Percentiles rank a stretch among this genome's conserved stretches.
Conservation (phyloP, 2,329 filamentous ascomycete genomes). For the Botrytis elliptica region DNA sequence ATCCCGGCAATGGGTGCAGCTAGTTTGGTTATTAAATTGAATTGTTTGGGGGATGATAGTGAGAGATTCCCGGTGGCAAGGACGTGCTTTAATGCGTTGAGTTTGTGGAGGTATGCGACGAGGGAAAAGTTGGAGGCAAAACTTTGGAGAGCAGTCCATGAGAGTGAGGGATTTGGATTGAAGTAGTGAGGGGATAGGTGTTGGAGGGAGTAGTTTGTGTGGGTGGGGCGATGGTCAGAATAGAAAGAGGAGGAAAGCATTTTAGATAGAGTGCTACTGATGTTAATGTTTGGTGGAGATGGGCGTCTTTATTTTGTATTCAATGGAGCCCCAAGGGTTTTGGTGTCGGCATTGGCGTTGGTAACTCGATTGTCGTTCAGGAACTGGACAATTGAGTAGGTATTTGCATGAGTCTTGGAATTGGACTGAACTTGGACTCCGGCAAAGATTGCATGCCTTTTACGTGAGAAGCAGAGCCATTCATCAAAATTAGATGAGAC, state of each 20-base stretch:
- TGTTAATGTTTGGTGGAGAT: slow-evolving; percentile 4
- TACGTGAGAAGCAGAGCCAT: slow-evolving; percentile 9
- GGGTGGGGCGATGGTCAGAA: neutral
- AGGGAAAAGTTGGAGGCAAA: slow-evolving; percentile 65
- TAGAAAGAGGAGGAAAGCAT: neutral
- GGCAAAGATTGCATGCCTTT: slow-evolving; percentile 11
- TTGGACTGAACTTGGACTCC: neutral
- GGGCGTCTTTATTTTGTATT: slow-evolving; percentile 21
- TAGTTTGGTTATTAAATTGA: slow-evolving; percentile 72
- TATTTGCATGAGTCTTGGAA: slow-evolving; percentile 8
- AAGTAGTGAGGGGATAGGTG: slow-evolving; percentile 50
- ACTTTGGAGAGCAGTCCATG: slow-evolving; percentile 83
- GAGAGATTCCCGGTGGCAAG: slow-evolving; percentile 78
- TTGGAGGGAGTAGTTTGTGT: neutral
- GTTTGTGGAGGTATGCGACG: slow-evolving; percentile 69
- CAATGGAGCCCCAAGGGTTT: slow-evolving; percentile 1
- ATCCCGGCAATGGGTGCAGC: slow-evolving; percentile 86
- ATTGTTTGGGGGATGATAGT: slow-evolving; percentile 72
- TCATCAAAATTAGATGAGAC: neutral
- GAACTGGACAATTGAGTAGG: neutral
- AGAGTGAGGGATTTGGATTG: slow-evolving; percentile 89
- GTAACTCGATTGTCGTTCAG: neutral
- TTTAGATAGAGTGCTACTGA: neutral
- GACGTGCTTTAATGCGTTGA: slow-evolving; percentile 87
- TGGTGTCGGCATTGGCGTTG: slow-evolving; percentile 16